These are phyloP conservation scores for Paxillus involutus DNA, from an alignment of 768 basidiomycete species.

Conservation along the genomic window DNA sequence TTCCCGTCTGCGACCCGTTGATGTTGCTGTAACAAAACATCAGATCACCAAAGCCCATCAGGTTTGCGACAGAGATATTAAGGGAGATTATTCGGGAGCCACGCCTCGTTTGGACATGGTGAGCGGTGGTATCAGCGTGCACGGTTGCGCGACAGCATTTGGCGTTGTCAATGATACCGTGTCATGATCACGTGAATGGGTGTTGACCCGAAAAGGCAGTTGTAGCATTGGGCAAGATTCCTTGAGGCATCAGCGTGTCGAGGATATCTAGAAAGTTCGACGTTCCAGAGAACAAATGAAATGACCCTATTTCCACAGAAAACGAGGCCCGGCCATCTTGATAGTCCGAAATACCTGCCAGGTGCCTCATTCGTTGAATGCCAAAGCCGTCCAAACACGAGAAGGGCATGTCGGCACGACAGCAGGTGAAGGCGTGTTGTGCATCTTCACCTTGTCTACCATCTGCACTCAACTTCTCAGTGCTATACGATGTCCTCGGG, in stretches of 20 bases:
- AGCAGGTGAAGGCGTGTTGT: constrained; percentile 37
- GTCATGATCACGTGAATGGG: constrained; percentile 14
- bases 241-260: constrained; percentile 31
- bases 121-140: too few relatives aligned
- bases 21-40: neutral
- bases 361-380: constrained; percentile 19
- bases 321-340: constrained; percentile 24
- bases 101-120: too few relatives aligned
- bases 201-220: constrained; percentile 14
- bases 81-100: neutral
- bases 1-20: neutral
- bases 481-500: constrained; percentile 37
- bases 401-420: constrained; percentile 32
- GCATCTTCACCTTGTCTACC: constrained; percentile 38
- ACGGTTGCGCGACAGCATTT: too few relatives aligned
- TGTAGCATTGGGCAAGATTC: constrained; percentile 22
- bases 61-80: neutral
- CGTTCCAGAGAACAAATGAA: constrained; percentile 9
- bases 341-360: constrained; percentile 11
- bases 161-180: too few relatives aligned
- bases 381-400: constrained; percentile 32
- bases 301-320: constrained; percentile 10
- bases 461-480: constrained; percentile 33
- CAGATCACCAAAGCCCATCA: neutral
- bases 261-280: constrained; percentile 7